Percentiles rank a stretch among this genome's conserved stretches.
Conservation (phyloP, 352 stramenopile genomes). For the Pythium monospermum region DNA sequence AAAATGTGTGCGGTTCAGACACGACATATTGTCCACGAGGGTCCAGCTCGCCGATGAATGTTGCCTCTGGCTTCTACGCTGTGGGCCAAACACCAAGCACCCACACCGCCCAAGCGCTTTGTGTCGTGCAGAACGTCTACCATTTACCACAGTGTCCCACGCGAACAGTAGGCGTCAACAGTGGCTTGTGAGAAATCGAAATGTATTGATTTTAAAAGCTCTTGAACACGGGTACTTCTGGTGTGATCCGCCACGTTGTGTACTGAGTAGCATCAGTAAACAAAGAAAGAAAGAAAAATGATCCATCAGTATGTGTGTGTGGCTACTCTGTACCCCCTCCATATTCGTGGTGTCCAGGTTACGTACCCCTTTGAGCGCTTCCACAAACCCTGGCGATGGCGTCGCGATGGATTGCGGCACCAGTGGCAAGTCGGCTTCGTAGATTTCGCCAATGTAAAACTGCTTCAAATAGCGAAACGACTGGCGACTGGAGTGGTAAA, state of each 20-base stretch:
- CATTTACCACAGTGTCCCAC: slow-evolving; percentile 58
- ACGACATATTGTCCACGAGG: slow-evolving; percentile 49
- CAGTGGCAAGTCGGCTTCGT: slow-evolving; percentile 42
- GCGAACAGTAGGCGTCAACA: slow-evolving; percentile 38
- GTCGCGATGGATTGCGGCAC: slow-evolving; percentile 46
- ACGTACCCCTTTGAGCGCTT: slow-evolving; percentile 65
- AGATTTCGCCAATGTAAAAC: slow-evolving; percentile 89
- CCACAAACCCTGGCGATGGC: slow-evolving; percentile 63
- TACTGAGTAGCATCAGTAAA: slow-evolving; percentile 39
- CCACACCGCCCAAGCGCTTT: slow-evolving; percentile 39
- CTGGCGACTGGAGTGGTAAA: slow-evolving; percentile 89
- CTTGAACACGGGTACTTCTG: slow-evolving; percentile 59
- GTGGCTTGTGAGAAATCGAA: slow-evolving; percentile 21
- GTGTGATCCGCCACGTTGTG: slow-evolving; percentile 73
- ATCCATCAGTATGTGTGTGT: too few species aligned
- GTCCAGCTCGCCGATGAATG: slow-evolving; percentile 24
- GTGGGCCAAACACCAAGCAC: slow-evolving; percentile 29
- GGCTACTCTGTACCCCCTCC: too few species aligned
- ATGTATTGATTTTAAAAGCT: slow-evolving; percentile 51
- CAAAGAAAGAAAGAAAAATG: slow-evolving; percentile 1
- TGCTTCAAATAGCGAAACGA: slow-evolving; percentile 89
- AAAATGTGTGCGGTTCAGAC: slow-evolving; percentile 46
- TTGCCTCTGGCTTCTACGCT: slow-evolving; percentile 37
- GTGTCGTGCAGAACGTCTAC: slow-evolving; percentile 29
- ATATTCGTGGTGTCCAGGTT: neutral